Conservation (phyloP, 2,329 filamentous ascomycete genomes). For the Apiospora phragmitis region DNA sequence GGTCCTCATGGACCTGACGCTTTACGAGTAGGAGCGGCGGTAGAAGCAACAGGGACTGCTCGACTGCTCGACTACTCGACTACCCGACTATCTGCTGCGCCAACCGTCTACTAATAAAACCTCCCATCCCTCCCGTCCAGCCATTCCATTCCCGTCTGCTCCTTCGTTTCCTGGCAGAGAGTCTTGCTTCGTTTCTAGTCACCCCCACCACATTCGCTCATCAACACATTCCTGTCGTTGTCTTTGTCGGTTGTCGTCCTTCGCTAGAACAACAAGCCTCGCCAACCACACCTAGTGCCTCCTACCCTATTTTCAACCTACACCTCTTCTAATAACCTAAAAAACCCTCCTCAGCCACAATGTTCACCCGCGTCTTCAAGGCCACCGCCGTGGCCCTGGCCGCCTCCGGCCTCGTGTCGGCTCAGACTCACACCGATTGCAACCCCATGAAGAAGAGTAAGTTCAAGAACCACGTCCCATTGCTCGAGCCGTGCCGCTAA, state of each 20-base stretch:
- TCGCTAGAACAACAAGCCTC: background rate
- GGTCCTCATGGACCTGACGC: conserved; percentile 2
- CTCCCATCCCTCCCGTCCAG: background rate
- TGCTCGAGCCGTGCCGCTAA: conserved; percentile 22
- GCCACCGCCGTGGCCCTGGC: conserved; percentile 49
- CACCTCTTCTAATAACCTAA: background rate
- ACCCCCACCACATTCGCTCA: background rate
- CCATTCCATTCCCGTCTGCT: background rate
- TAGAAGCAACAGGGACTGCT: background rate
- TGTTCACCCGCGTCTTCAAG: conserved; percentile 49
- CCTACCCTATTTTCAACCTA: background rate
- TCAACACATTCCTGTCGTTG: background rate
- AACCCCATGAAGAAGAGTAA: conserved; percentile 54
- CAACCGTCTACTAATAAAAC: background rate
- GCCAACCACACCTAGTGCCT: background rate
- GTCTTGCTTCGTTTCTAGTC: background rate
- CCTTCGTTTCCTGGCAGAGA: background rate
- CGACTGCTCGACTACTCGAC: too few species aligned
- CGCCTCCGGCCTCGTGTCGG: conserved; percentile 49
- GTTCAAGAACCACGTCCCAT: conserved; percentile 12
- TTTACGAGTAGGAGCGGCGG: background rate
- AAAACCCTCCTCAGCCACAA: conserved; percentile 19
- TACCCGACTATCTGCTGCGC: too few species aligned
- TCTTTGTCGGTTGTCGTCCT: background rate
- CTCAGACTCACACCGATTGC: conserved; percentile 58